Evolutionary conservation across 140 eudicot genomes (phyloP), one percentile per base, ranked within the genome.

Genomic region (Stevia rebaudiana): DNA sequence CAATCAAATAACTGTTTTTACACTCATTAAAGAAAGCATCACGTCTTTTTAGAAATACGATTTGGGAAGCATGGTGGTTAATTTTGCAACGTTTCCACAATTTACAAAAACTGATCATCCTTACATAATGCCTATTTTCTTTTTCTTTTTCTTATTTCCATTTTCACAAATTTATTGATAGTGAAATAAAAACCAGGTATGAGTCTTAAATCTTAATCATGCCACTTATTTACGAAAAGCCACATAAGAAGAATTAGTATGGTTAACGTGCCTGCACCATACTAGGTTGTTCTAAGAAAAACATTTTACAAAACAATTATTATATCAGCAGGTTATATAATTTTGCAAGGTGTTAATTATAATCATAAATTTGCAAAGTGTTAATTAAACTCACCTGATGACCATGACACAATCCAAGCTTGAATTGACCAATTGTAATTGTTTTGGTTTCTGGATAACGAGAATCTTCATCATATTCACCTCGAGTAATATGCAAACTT

Each of bases 341-440:
- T 10, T 10, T 40, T 40, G 15, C n/a, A 40, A 40, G 15, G 44
- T 11, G 15, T 11, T 40, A 40, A 10, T 11, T 10, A 40, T n/a
- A n/a, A n/a, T n/a, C 44, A 40, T 40, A 11, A 40, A 40, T 10
- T 40, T 40, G 15, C n/a, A 40, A 40, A 5, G 44, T 11, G 15
- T 11, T 40, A 40, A 10, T 11, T 10, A 40, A 8, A 75, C 50
- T 72, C 65, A 84, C 92, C 92, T 84, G 92, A 69, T 84, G 92
- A 68, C 92, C 92, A 75, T 84, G 92, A 62, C 87, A 81, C 35
- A 84, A 50, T 33, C 92, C 92, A 72, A 84, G 87, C 81, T 84
- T 84, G 53, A 84, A 84, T 75, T 84, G 92, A 8, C 92, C 92
- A 69, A 84, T 84, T 25, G 92, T 84, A 50, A 84, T 75, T 37